phyloP scores from a whole-genome alignment of 495 filamentous ascomycete genomes.

The Cercophora samala region DNA sequence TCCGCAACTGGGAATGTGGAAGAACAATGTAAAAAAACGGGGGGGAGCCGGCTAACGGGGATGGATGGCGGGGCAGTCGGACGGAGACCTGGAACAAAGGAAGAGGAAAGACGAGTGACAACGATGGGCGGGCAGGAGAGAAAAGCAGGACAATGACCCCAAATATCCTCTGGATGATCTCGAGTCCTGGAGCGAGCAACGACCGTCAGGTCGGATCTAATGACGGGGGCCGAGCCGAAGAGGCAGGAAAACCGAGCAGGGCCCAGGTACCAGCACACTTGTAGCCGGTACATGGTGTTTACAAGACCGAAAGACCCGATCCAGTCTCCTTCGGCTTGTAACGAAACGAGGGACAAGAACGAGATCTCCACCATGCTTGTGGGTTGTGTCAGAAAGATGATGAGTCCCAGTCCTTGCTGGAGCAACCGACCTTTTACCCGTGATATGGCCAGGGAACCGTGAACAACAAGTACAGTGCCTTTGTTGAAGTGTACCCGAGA shows the following conservation, averaged over 20 bases:
- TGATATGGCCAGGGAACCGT: constrained; percentile 5
- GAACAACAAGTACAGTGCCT: not conserved
- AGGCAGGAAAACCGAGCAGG: constrained; percentile 15
- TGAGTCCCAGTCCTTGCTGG: constrained; percentile 4
- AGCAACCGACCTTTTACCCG: constrained; percentile 14
- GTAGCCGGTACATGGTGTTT: not conserved
- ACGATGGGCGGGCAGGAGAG: not conserved
- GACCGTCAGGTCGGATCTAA: constrained; percentile 22
- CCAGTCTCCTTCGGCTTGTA: constrained; percentile 6
- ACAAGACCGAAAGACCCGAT: constrained; percentile 2
- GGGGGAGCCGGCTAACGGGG: constrained; percentile 7
- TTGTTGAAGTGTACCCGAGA: not conserved
- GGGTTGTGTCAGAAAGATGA: constrained; percentile 14
- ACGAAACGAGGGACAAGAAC: constrained; percentile 5
- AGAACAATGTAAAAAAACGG: not conserved
- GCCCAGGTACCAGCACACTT: constrained; percentile 3
- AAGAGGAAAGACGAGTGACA: constrained; percentile 6
- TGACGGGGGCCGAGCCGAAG: constrained; percentile 23
- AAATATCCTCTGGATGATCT: constrained; percentile 20
- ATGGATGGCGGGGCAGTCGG: not conserved
- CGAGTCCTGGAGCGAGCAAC: not conserved
- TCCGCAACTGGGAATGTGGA: constrained; percentile 12
- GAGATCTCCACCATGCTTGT: constrained; percentile 16
- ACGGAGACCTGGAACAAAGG: not conserved
- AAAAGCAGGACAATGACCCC: not conserved